Evolutionary conservation across 495 filamentous ascomycete genomes (phyloP).

Genomic region (Talaromyces proteolyticus): DNA sequence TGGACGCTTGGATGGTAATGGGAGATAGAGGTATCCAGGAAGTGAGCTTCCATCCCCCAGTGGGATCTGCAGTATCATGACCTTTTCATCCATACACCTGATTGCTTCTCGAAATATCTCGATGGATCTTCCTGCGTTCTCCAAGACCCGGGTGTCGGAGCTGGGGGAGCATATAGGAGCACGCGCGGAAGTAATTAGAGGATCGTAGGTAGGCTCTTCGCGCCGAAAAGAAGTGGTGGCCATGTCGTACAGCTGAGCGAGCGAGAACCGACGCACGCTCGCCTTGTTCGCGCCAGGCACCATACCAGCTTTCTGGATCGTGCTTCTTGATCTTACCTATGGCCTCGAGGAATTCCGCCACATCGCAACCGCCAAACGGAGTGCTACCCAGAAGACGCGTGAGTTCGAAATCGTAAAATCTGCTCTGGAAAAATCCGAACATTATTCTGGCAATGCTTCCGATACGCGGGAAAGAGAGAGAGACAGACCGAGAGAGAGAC

Average conservation of each 20-base stretch:
- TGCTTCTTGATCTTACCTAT: slow-evolving; percentile 24
- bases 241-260: background rate
- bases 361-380: slow-evolving; percentile 28
- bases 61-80: slow-evolving; percentile 26
- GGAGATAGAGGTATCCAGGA: slow-evolving; percentile 37
- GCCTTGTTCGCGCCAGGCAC: slow-evolving; percentile 4
- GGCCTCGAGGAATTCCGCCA: slow-evolving; percentile 34
- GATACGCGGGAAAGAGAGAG: no score
- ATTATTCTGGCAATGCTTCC: slow-evolving; percentile 9
- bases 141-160: slow-evolving; percentile 13
- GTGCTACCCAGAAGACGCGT: slow-evolving; percentile 34
- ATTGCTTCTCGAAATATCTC: slow-evolving; percentile 15
- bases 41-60: slow-evolving; percentile 23
- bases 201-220: no score
- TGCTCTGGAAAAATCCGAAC: slow-evolving; percentile 21
- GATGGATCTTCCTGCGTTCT: slow-evolving; percentile 10
- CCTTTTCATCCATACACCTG: slow-evolving; percentile 12
- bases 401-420: slow-evolving; percentile 43
- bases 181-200: no score
- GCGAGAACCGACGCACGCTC: no score
- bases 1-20: slow-evolving; percentile 9
- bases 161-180: background rate
- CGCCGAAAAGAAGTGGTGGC: no score
- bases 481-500: no score
- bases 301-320: slow-evolving; percentile 23